Evolutionary conservation across 2,329 filamentous ascomycete species (phyloP).

Genomic region (Plenodomus lindquistii): DNA sequence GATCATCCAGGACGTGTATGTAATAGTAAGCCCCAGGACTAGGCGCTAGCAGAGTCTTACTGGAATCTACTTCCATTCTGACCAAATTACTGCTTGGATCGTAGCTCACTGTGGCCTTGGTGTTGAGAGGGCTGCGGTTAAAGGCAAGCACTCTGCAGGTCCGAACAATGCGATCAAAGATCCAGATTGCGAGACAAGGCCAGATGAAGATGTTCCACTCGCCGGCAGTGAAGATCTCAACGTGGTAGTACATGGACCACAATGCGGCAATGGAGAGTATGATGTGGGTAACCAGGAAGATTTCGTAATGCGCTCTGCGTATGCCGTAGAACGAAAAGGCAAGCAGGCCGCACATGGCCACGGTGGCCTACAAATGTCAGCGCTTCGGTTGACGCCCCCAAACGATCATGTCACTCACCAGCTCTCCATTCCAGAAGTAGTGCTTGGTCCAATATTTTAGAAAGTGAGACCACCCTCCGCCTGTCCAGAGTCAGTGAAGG

Average conservation of each 20-base stretch:
- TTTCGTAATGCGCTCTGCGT: constrained; percentile 53
- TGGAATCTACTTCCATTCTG: constrained; percentile 50
- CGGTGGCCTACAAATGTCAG: constrained; percentile 26
- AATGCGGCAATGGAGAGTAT: constrained; percentile 49
- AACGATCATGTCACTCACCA: constrained; percentile 40
- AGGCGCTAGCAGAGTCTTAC: constrained; percentile 38
- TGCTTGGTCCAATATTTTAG: constrained; percentile 45
- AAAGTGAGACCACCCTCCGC: constrained; percentile 46
- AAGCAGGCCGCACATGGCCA: constrained; percentile 51
- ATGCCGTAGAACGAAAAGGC: constrained; percentile 57
- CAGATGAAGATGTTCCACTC: constrained; percentile 57
- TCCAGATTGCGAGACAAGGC: constrained; percentile 56
- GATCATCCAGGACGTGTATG: constrained; percentile 51
- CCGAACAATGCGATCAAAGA: constrained; percentile 54
- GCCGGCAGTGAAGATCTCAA: constrained; percentile 56
- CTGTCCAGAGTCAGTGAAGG: constrained; percentile 3
- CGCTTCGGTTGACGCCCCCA: background rate
- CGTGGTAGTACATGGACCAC: constrained; percentile 56
- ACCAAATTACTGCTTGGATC: constrained; percentile 51
- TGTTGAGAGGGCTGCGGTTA: constrained; percentile 44
- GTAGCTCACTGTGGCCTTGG: constrained; percentile 49
- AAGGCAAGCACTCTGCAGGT: constrained; percentile 50
- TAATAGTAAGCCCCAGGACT: constrained; percentile 56
- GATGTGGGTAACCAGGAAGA: constrained; percentile 52
- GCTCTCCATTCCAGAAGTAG: constrained; percentile 57